Percentiles rank a stretch among this genome's conserved stretches.
phyloP scores from a whole-genome alignment of 78 protist species.

The Guillardia theta region DNA sequence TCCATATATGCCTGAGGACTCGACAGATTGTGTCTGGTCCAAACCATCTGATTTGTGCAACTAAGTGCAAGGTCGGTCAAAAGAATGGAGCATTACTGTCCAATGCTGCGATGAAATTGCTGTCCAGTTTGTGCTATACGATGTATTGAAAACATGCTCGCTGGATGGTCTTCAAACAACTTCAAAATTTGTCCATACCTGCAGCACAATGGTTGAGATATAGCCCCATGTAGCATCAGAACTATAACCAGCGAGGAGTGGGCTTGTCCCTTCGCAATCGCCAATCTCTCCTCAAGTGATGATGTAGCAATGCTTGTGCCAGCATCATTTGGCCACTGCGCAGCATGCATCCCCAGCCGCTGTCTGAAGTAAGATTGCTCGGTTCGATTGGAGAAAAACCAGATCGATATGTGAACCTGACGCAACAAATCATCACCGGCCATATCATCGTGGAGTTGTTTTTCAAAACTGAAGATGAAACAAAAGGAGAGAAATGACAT shows the following conservation, averaged over 20 bases:
- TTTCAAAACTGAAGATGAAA: not conserved
- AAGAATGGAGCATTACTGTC: no score
- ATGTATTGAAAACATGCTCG: slow-evolving; percentile 3
- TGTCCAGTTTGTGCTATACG: not conserved
- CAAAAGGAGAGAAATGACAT: not conserved
- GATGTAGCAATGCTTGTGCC: not conserved
- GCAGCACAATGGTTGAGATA: no score
- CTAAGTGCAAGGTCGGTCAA: no score
- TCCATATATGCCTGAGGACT: not conserved
- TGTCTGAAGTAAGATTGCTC: not conserved
- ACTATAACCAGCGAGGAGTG: not conserved
- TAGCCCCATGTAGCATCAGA: not conserved
- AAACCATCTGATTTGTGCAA: no score
- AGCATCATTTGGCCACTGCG: slow-evolving; percentile 41
- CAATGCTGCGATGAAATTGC: not conserved
- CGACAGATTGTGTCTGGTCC: slow-evolving; percentile 24
- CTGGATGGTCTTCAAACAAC: slow-evolving; percentile 1
- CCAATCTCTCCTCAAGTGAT: not conserved
- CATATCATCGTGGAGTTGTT: not conserved
- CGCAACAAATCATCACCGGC: not conserved
- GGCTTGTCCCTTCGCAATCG: not conserved
- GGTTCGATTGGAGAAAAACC: not conserved
- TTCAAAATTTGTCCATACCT: not conserved
- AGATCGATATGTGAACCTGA: not conserved
- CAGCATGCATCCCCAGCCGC: slow-evolving; percentile 45